These are phyloP conservation scores for Fusarium mundagurra DNA, from an alignment of 2,329 filamentous ascomycete genomes.

Conservation along the genomic window DNA sequence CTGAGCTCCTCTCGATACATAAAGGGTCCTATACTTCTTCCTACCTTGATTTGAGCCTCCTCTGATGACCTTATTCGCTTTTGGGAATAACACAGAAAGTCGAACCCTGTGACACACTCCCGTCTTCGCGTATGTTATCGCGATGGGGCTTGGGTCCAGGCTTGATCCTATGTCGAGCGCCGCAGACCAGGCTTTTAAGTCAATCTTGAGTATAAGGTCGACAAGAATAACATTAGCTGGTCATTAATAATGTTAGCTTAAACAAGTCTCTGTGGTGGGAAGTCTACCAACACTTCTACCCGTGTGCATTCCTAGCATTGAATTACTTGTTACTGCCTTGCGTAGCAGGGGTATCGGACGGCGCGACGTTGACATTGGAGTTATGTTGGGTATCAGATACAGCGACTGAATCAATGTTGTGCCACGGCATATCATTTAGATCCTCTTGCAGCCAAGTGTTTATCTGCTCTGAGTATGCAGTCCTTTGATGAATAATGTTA, in stretches of 20 bases:
- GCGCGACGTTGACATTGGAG: not conserved
- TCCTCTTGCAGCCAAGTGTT: constrained; percentile 11
- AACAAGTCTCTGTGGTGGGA: fast-evolving
- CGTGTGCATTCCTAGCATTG: fast-evolving
- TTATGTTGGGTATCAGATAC: not conserved
- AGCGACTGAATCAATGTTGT: not conserved
- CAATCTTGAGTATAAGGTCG: not conserved
- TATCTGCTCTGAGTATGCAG: not conserved
- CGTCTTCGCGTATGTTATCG: not conserved
- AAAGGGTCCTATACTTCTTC: not conserved
- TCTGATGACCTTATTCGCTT: fast-evolving
- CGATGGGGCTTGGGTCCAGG: not conserved
- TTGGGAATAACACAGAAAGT: not conserved
- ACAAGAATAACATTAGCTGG: not conserved
- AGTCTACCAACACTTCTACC: not conserved
- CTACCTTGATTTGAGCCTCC: not conserved
- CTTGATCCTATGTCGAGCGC: not conserved
- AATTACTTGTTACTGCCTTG: constrained; percentile 1
- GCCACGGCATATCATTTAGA: constrained; percentile 1
- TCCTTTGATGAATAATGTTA: too few species aligned
- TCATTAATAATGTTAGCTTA: not conserved
- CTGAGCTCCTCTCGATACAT: not conserved
- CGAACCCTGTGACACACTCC: not conserved
- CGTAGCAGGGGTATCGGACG: not conserved
- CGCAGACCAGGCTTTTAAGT: not conserved